phyloP scores from a whole-genome alignment of 2,329 filamentous ascomycete species.

The Westerdykella ornata region DNA sequence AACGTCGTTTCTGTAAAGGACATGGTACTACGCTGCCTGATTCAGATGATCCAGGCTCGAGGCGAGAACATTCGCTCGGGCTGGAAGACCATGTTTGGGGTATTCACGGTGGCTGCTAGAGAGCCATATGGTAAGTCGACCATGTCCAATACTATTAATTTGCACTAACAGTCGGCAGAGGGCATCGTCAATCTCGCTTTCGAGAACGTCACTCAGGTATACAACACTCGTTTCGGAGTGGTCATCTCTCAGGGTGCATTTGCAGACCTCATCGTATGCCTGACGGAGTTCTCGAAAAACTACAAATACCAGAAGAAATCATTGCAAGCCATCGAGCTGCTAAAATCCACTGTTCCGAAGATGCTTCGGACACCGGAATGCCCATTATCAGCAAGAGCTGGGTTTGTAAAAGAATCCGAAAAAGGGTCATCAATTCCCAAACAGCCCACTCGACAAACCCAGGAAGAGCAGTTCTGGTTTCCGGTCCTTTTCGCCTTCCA shows the following conservation, averaged over 20 bases:
- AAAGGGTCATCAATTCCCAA: slow-evolving; percentile 49
- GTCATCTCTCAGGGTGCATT: slow-evolving; percentile 96
- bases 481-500: slow-evolving; percentile 97
- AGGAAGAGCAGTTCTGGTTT: slow-evolving; percentile 98
- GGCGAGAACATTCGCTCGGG: slow-evolving; percentile 96
- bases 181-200: slow-evolving; percentile 94
- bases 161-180: slow-evolving; percentile 48
- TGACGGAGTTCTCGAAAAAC: slow-evolving; percentile 99
- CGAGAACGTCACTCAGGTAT: slow-evolving; percentile 92
- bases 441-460: slow-evolving; percentile 70
- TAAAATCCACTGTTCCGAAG: slow-evolving; percentile 87
- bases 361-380: slow-evolving; percentile 97
- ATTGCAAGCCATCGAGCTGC: slow-evolving; percentile 84
- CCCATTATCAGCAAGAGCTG: slow-evolving; percentile 65
- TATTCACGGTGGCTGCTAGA: slow-evolving; percentile 89
- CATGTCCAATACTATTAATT: not conserved
- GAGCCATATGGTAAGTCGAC: slow-evolving; percentile 64
- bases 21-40: slow-evolving; percentile 89
- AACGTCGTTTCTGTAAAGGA: slow-evolving; percentile 91
- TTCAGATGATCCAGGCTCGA: slow-evolving; percentile 97
- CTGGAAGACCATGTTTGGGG: slow-evolving; percentile 99
- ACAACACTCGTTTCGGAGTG: slow-evolving; percentile 89
- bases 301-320: slow-evolving; percentile 98
- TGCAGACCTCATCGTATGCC: slow-evolving; percentile 87
- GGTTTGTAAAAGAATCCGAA: slow-evolving; percentile 45